Conservation (phyloP, 495 filamentous ascomycete genomes). For the Aspergillus funiculosus region DNA sequence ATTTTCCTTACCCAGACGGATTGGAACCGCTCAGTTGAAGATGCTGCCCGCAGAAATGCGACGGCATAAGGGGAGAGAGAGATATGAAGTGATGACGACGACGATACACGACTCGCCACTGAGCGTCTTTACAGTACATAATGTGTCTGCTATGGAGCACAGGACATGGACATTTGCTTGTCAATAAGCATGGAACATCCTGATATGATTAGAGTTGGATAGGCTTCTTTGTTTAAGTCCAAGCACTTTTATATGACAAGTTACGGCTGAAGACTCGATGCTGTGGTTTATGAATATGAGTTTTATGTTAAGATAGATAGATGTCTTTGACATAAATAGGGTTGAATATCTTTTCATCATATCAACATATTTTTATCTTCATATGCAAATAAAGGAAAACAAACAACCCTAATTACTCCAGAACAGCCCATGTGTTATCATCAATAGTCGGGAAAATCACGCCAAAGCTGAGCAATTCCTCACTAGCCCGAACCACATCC, state of each 20-base stretch:
- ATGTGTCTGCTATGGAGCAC: neutral
- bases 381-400: slow-evolving; percentile 1
- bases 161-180: no score
- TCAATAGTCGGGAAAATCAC: slow-evolving; percentile 87
- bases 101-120: no score
- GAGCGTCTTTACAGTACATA: no score
- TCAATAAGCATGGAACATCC: no score
- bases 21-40: slow-evolving; percentile 70
- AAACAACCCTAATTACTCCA: slow-evolving; percentile 48
- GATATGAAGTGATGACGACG: no score
- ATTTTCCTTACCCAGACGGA: slow-evolving; percentile 59
- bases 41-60: slow-evolving; percentile 63
- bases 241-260: no score
- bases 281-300: no score
- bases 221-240: no score
- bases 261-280: no score
- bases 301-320: no score
- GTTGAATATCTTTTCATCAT: neutral
- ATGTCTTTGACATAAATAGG: neutral
- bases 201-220: no score
- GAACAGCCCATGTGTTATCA: slow-evolving; percentile 70
- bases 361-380: neutral
- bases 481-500: slow-evolving; percentile 68
- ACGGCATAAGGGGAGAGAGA: slow-evolving; percentile 32
- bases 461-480: slow-evolving; percentile 67